These are phyloP conservation scores for Gnaphalium uliginosum DNA, from an alignment of 129 eudicot species.

Conservation along the genomic window DNA sequence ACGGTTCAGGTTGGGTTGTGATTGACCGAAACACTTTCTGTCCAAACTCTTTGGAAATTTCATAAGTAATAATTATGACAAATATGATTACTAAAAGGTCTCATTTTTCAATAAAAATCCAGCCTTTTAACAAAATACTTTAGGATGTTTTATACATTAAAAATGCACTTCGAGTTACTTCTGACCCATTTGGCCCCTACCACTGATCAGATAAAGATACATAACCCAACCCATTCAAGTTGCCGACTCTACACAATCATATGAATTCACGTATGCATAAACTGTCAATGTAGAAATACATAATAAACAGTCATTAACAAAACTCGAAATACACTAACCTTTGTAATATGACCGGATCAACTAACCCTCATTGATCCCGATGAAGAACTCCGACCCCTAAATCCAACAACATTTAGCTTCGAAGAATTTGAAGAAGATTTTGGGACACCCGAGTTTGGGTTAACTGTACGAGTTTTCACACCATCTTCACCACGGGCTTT, in stretches of 20 bases:
- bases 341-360: not conserved
- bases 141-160: too few relatives aligned
- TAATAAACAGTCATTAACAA: not conserved
- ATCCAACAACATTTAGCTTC: constrained; percentile 82
- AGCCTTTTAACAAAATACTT: too few relatives aligned
- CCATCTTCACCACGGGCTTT: constrained; percentile 31
- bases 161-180: not conserved
- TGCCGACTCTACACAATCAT: not conserved
- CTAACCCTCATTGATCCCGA: constrained; percentile 23
- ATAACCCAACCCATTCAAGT: too few relatives aligned
- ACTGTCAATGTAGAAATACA: not conserved
- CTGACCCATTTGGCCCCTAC: not conserved
- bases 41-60: too few relatives aligned
- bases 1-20: not conserved
- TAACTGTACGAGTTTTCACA: constrained; percentile 34
- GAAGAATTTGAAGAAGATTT: constrained; percentile 45
- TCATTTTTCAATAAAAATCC: not conserved
- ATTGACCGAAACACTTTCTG: too few relatives aligned
- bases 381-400: constrained; percentile 82
- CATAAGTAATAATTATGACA: too few relatives aligned
- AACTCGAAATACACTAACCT: constrained; percentile 20
- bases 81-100: too few relatives aligned
- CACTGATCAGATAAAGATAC: too few relatives aligned
- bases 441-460: constrained; percentile 33
- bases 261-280: not conserved